A percentile compares a stretch with the other conserved stretches of the same genome.
phyloP scores from a whole-genome alignment of 495 filamentous ascomycete genomes.

The Penicillium malachiteum region DNA sequence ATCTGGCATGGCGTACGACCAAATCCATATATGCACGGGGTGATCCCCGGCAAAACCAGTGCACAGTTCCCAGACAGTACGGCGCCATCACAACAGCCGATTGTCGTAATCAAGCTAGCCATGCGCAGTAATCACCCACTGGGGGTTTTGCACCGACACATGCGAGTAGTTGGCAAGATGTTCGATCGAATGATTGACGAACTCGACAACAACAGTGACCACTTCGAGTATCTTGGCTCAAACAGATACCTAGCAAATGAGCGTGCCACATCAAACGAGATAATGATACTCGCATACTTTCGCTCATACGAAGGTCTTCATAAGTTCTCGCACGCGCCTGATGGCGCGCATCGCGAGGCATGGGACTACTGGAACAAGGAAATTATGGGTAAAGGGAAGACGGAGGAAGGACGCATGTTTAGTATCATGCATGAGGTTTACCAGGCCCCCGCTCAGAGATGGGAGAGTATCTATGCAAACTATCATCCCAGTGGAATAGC shows the following conservation, averaged over 20 bases:
- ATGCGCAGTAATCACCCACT: background rate
- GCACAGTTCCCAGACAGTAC: background rate
- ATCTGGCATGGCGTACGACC: background rate
- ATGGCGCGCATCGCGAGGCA: background rate
- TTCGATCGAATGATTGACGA: background rate
- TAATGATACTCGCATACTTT: background rate
- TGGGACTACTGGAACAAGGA: background rate
- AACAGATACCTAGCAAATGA: background rate
- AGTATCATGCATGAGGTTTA: background rate
- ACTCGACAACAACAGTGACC: background rate
- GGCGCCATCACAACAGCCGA: background rate
- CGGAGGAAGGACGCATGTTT: background rate
- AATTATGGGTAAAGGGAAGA: background rate
- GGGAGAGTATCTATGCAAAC: background rate
- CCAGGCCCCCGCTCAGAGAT: background rate
- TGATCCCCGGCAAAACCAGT: background rate
- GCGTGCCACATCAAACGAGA: background rate
- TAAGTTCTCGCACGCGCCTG: background rate
- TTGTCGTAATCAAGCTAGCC: background rate
- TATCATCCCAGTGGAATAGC: background rate
- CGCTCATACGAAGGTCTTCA: background rate
- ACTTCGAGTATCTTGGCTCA: background rate
- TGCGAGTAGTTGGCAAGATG: background rate
- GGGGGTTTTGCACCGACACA: background rate
- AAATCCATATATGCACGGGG: background rate